A percentile compares a stretch with the other conserved stretches of the same genome.
These are phyloP conservation scores for Rostrohypoxylon terebratum DNA, from an alignment of 495 filamentous ascomycete species.

Conservation along the genomic window DNA sequence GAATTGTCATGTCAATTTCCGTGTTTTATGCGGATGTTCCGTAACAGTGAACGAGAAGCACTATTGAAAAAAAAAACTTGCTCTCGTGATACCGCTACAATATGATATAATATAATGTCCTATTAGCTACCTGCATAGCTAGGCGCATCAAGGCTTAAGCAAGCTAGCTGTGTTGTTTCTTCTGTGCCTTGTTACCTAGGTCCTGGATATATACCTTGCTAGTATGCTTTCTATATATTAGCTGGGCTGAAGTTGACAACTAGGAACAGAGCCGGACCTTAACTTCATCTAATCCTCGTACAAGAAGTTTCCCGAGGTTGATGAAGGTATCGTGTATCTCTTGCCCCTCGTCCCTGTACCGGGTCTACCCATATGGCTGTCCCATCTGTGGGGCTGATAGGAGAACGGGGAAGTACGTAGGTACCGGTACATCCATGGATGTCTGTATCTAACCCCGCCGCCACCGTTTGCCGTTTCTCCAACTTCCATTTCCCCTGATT, in stretches of 20 bases:
- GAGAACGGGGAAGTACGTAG: conserved; percentile 27
- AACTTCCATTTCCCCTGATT: conserved; percentile 41
- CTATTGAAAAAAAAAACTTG: background rate
- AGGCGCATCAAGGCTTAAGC: background rate
- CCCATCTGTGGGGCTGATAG: conserved; percentile 20
- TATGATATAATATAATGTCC: background rate
- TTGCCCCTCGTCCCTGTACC: conserved; percentile 22
- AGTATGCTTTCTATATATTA: conserved; percentile 13
- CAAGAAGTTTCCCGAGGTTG: conserved; percentile 37
- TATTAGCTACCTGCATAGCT: background rate
- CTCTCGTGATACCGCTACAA: background rate
- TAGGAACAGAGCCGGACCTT: conserved; percentile 15
- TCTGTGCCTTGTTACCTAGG: background rate
- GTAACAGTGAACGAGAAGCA: background rate
- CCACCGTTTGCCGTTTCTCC: conserved; percentile 38
- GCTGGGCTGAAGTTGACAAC: background rate
- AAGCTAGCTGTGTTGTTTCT: background rate
- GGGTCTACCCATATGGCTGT: conserved; percentile 33
- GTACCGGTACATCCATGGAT: background rate
- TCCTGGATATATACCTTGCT: background rate
- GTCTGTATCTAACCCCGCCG: conserved; percentile 16
- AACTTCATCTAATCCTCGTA: conserved; percentile 15
- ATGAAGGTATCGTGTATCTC: conserved; percentile 28
- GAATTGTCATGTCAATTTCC: conserved; percentile 8
- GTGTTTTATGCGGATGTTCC: background rate